Percentiles rank a stretch among this genome's conserved stretches.
Evolutionary conservation across 2,329 filamentous ascomycete species (phyloP).

Genomic region (Neofusicoccum ribis): DNA sequence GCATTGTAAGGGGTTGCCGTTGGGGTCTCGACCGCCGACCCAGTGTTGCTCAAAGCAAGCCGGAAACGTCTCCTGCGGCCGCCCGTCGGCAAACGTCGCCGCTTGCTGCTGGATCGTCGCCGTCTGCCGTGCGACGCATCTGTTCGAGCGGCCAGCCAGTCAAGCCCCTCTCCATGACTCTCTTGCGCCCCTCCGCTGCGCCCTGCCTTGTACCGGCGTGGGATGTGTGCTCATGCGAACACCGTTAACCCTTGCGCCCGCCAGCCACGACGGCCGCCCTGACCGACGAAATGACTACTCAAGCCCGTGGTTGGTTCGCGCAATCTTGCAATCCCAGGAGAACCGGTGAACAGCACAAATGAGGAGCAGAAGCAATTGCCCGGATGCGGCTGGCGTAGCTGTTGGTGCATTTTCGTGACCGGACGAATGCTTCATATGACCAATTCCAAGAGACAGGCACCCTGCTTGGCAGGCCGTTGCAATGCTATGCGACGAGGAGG

Average conservation of each 20-base stretch:
- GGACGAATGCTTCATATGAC: too few relatives aligned
- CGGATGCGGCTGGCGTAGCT: neutral
- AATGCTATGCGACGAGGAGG: neutral
- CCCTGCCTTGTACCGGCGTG: conserved; percentile 4
- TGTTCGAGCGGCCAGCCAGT: neutral
- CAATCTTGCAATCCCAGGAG: neutral
- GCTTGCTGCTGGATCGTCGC: neutral
- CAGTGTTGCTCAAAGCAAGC: conserved; percentile 6
- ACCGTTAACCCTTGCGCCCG: conserved; percentile 6
- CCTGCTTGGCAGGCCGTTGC: neutral
- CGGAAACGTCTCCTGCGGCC: conserved; percentile 5
- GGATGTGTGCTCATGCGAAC: neutral
- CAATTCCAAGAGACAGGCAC: too few relatives aligned
- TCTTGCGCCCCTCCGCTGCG: neutral
- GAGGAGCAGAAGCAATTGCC: neutral
- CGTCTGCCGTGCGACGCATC: conserved; percentile 4
- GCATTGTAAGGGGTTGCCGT: neutral
- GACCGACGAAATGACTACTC: neutral
- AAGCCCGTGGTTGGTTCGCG: neutral
- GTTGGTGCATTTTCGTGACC: too few relatives aligned
- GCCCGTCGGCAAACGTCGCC: conserved; percentile 2
- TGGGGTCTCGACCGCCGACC: conserved; percentile 1
- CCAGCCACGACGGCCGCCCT: neutral
- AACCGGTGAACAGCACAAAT: neutral
- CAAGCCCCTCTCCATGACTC: neutral